phyloP scores from a whole-genome alignment of 1,284 basidiomycete genomes.

The Tetrapyrgos nigripes region DNA sequence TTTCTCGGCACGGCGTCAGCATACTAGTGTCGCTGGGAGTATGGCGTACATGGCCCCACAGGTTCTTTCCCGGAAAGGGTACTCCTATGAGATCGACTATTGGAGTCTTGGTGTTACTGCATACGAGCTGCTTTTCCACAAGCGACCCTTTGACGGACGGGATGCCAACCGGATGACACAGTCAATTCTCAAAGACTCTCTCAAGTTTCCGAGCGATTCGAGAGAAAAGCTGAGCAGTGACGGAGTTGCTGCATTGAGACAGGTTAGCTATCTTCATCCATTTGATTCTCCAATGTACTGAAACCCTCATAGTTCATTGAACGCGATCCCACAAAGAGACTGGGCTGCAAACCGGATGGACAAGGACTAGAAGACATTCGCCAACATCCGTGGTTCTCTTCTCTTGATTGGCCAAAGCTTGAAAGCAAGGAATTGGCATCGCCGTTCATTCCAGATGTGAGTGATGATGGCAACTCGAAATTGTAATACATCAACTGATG shows the following conservation, averaged over 20 bases:
- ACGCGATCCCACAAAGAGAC: slow-evolving; percentile 78
- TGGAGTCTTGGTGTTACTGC: slow-evolving; percentile 93
- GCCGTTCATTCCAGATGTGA: slow-evolving; percentile 90
- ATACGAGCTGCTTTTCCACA: slow-evolving; percentile 89
- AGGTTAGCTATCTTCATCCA: slow-evolving; percentile 45
- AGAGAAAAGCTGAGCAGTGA: slow-evolving; percentile 49
- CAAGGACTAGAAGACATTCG: slow-evolving; percentile 79
- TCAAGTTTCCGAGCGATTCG: slow-evolving; percentile 68
- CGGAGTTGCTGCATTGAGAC: slow-evolving; percentile 50
- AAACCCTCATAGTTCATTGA: slow-evolving; percentile 74
- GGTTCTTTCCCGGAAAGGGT: slow-evolving; percentile 79
- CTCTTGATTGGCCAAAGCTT: slow-evolving; percentile 83
- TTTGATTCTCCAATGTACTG: slow-evolving; percentile 19
- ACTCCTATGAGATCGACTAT: slow-evolving; percentile 93
- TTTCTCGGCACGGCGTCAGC: slow-evolving; percentile 84
- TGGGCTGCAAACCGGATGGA: slow-evolving; percentile 81
- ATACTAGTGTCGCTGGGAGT: slow-evolving; percentile 93
- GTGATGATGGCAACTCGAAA: slow-evolving; percentile 36
- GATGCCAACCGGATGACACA: slow-evolving; percentile 86
- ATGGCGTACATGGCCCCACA: slow-evolving; percentile 99
- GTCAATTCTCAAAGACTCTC: slow-evolving; percentile 75
- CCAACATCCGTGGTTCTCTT: slow-evolving; percentile 85
- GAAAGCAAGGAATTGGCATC: slow-evolving; percentile 80
- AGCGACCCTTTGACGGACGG: slow-evolving; percentile 89
- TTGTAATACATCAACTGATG: slow-evolving; percentile 17